phyloP scores from a whole-genome alignment of 2,329 filamentous ascomycete species.

The Fusarium longipes region DNA sequence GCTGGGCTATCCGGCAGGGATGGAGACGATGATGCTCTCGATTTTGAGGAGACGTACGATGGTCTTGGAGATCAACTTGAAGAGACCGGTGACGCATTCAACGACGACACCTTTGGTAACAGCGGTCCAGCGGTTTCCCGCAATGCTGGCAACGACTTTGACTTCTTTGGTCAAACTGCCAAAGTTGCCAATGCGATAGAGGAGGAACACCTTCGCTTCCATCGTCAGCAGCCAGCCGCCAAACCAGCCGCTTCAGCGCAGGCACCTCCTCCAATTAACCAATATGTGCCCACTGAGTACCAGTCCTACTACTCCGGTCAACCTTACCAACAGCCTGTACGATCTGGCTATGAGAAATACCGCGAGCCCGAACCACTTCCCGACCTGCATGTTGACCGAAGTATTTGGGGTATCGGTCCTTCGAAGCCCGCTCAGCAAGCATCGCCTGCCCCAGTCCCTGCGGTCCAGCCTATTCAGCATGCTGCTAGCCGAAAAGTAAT shows the following conservation, averaged over 20 bases:
- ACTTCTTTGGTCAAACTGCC: constrained; percentile 94
- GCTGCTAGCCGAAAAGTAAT: constrained; percentile 77
- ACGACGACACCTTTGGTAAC: constrained; percentile 90
- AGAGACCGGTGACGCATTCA: constrained; percentile 92
- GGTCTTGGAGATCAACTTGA: constrained; percentile 90
- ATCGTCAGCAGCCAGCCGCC: constrained; percentile 74
- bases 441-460: constrained; percentile 47
- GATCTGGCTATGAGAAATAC: constrained; percentile 93
- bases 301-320: constrained; percentile 42
- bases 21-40: constrained; percentile 69
- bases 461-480: constrained; percentile 36
- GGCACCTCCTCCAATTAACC: constrained; percentile 48
- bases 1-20: constrained; percentile 77
- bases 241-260: constrained; percentile 51
- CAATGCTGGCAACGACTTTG: constrained; percentile 89
- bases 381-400: constrained; percentile 91
- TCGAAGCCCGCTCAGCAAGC: constrained; percentile 54
- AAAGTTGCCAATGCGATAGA: constrained; percentile 86
- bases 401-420: constrained; percentile 86
- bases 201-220: constrained; percentile 89
- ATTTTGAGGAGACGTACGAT: constrained; percentile 98
- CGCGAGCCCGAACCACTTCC: constrained; percentile 84
- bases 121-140: constrained; percentile 53
- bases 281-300: constrained; percentile 55
- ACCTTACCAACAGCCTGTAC: constrained; percentile 57